phyloP scores from a whole-genome alignment of 257 asterid genomes.

The Leptodermis oblonga region DNA sequence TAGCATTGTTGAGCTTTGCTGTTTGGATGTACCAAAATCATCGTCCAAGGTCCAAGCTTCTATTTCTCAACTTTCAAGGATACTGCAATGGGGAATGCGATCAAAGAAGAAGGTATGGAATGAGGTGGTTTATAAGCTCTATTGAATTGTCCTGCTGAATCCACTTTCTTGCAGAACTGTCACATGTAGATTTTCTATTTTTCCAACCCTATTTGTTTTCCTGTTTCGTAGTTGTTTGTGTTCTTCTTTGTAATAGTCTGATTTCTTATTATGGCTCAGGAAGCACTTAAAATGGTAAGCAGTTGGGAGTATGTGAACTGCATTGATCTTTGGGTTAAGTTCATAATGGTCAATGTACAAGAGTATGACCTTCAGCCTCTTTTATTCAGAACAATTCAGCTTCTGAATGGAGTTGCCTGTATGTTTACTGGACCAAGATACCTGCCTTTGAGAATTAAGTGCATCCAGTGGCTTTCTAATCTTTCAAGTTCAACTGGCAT shows the following conservation, averaged over 20 bases:
- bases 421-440: conserved; percentile 86
- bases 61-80: conserved; percentile 57
- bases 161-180: not conserved
- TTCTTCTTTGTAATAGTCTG: not conserved
- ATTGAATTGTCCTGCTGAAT: not conserved
- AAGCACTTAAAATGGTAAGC: conserved; percentile 66
- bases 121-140: not conserved
- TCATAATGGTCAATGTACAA: conserved; percentile 52
- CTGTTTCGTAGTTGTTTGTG: not conserved
- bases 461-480: conserved; percentile 76
- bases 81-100: conserved; percentile 53
- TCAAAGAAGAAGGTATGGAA: conserved; percentile 72
- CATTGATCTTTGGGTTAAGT: conserved; percentile 81
- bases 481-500: conserved; percentile 65
- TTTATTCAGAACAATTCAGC: conserved; percentile 51
- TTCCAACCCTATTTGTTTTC: not conserved
- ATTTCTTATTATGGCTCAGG: conserved; percentile 44
- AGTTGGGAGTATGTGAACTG: conserved; percentile 86
- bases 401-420: conserved; percentile 67
- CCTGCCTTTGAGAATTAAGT: conserved; percentile 83
- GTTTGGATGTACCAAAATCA: conserved; percentile 68
- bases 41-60: conserved; percentile 60
- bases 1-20: conserved; percentile 61
- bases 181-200: not conserved
- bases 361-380: conserved; percentile 63